Evolutionary conservation across 192 early-diverging fungal genomes (phyloP).

Genomic region (Coemansia brasiliensis): DNA sequence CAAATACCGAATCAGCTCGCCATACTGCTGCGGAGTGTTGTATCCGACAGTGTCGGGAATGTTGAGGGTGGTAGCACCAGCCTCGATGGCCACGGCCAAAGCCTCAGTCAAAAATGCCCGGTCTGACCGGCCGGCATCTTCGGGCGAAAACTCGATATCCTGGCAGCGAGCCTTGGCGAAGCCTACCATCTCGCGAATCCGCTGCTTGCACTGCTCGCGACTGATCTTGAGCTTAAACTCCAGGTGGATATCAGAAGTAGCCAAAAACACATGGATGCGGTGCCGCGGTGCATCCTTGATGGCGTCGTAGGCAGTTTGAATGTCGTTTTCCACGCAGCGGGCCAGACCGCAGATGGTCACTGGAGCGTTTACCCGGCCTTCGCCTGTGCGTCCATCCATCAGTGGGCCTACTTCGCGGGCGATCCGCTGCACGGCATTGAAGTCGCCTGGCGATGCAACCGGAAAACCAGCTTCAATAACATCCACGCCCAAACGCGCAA

Average conservation of each 20-base stretch:
- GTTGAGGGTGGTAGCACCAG: constrained; percentile 93
- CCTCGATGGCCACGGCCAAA: constrained; percentile 77
- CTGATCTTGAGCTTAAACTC: constrained; percentile 90
- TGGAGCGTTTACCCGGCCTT: constrained; percentile 62
- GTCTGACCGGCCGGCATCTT: constrained; percentile 92
- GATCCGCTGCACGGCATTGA: constrained; percentile 91
- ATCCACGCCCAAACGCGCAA: constrained; percentile 93
- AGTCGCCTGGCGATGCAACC: constrained; percentile 90
- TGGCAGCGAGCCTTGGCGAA: constrained; percentile 76
- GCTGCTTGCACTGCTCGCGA: constrained; percentile 81
- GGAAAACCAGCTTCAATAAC: constrained; percentile 97
- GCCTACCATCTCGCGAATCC: constrained; percentile 75
- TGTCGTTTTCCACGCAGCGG: constrained; percentile 81
- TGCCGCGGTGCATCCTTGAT: constrained; percentile 80
- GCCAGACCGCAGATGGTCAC: constrained; percentile 91
- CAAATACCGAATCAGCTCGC: constrained; percentile 80
- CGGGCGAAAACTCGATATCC: constrained; percentile 94
- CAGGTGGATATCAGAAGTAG: constrained; percentile 95
- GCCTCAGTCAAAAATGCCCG: constrained; percentile 85
- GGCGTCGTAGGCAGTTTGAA: constrained; percentile 87
- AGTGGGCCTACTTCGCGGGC: constrained; percentile 88
- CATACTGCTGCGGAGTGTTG: constrained; percentile 89
- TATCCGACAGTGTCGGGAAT: constrained; percentile 99
- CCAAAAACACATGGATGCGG: constrained; percentile 93
- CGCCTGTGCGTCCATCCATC: constrained; percentile 74